Conservation (phyloP, 306 rosid genomes). For the Cyclanthera cordifolia region DNA sequence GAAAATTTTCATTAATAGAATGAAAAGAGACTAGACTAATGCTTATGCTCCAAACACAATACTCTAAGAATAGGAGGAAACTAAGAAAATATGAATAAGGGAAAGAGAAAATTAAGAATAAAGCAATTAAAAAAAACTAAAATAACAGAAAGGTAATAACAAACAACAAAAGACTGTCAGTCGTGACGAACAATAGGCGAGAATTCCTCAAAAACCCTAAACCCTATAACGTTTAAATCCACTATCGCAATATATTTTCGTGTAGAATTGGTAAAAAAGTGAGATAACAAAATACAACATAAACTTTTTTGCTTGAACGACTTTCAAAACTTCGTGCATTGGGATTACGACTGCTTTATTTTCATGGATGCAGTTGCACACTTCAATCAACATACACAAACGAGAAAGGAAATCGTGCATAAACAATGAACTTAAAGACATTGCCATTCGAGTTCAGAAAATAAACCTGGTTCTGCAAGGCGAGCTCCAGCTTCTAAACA, state of each 20-base stretch:
- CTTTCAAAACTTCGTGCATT: background rate
- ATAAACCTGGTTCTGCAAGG: constrained; percentile 74
- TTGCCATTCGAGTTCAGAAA: constrained; percentile 7
- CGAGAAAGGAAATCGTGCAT: background rate
- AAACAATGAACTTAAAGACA: background rate
- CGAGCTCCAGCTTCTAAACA: constrained; percentile 91
- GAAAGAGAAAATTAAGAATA: too few species aligned
- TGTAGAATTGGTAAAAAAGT: background rate
- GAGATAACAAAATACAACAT: background rate
- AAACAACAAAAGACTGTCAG: too few species aligned
- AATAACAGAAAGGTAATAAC: too few species aligned
- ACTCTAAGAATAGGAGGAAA: too few species aligned
- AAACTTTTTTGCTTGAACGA: background rate
- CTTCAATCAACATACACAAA: background rate
- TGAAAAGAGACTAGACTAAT: too few species aligned
- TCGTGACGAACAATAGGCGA: too few species aligned
- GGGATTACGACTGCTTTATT: background rate
- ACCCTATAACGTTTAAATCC: too few species aligned
- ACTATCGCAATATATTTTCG: background rate
- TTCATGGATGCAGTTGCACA: background rate
- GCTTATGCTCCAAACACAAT: too few species aligned
- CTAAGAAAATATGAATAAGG: too few species aligned
- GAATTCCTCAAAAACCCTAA: too few species aligned
- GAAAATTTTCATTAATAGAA: too few species aligned
- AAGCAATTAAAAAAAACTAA: too few species aligned